Evolutionary conservation across 257 asterid species (phyloP), one percentile per base, ranked within the genome.

Genomic region (Fraxinus cuspidata): DNA sequence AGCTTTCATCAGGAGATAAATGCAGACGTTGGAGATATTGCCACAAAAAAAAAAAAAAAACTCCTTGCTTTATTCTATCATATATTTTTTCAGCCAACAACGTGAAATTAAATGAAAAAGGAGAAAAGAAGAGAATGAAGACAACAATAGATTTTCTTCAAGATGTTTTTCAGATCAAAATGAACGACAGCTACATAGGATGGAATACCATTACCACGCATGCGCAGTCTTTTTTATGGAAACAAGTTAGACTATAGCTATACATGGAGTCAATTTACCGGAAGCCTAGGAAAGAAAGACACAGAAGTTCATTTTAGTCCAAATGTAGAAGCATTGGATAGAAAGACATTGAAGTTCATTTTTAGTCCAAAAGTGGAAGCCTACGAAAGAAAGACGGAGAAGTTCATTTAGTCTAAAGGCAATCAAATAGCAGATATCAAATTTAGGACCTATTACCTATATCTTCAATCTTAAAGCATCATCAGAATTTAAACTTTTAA

Each of bases 321-420:
- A 74, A 34, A 34, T 4, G 38, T 34, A 31, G 5, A 40, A 27
- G 28, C 65, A 31, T 29, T n/a, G 60, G 47, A 74, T 28, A 47
- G 40, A 68, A 27, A 13, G 80, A 31, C n/a, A 28, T 65, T 40
- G 63, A 78, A 71, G 23, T 65, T 53, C 75, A 67, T 71, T 78
- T 25, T 70, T 35, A 29, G 21, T 76, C 12, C 44, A 74, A 35
- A 35, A 35, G 40, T 35, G 23, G 9, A 40, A 27, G 28, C 53
- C 40, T 29, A 29, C 44, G 29, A 74, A 38, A 47, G 40, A 53
- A 27, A 13, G 80, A 31, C n/a, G 13, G 67, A 70, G 72, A 78
- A 71, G 19, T 65, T 53, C 78, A 67, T 71, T 78, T 25, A 29
- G 28, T 76, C 18, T 34, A 74, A 13, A 29, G 69, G 66, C 67